Conservation (phyloP, 257 asterid species). For the Cynanchum wilfordii region DNA sequence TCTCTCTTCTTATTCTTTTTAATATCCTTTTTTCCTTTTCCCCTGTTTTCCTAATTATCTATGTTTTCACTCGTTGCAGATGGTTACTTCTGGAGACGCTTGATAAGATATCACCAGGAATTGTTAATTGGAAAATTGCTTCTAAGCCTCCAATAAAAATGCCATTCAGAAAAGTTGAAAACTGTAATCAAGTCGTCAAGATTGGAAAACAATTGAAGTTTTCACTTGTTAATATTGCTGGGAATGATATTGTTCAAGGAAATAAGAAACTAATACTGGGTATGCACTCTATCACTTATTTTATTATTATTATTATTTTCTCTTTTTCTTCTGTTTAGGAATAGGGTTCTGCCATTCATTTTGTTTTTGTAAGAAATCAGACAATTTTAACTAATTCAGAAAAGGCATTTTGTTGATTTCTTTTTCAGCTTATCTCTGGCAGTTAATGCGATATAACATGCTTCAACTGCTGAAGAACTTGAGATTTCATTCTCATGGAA, state of each 20-base stretch:
- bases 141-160: slow-evolving; percentile 90
- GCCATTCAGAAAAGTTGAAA: slow-evolving; percentile 95
- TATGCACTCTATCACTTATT: slow-evolving; percentile 22
- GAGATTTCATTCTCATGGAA: slow-evolving; percentile 82
- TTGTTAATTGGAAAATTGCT: slow-evolving; percentile 87
- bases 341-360: neutral
- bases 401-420: slow-evolving; percentile 20
- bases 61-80: slow-evolving; percentile 37
- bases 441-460: slow-evolving; percentile 86
- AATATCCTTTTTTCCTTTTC: neutral
- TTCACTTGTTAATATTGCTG: slow-evolving; percentile 89
- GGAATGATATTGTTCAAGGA: slow-evolving; percentile 93
- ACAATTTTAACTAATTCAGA: slow-evolving; percentile 1
- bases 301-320: no score
- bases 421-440: slow-evolving; percentile 91
- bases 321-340: neutral
- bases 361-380: neutral
- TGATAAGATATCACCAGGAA: slow-evolving; percentile 89
- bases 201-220: slow-evolving; percentile 87
- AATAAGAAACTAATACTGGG: slow-evolving; percentile 87
- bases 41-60: neutral
- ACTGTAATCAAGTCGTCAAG: slow-evolving; percentile 94
- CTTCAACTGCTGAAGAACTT: slow-evolving; percentile 81
- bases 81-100: slow-evolving; percentile 89
- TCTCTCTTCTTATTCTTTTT: neutral